Conservation (phyloP, 768 basidiomycete species). For the Sutorius australiensis region DNA sequence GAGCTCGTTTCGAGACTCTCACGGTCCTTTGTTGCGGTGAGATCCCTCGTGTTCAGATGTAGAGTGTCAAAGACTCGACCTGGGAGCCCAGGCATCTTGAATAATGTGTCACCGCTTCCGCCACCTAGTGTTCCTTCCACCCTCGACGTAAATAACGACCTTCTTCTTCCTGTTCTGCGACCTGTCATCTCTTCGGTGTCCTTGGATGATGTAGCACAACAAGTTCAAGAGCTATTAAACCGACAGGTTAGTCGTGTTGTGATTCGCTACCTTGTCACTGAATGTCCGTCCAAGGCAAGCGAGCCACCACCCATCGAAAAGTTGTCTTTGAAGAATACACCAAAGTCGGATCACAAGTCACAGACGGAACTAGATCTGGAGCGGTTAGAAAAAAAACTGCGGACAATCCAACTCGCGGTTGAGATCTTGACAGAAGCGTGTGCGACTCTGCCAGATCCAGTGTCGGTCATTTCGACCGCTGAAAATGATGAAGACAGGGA, state of each 20-base stretch:
- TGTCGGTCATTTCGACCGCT: slow-evolving; percentile 37
- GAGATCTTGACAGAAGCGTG: slow-evolving; percentile 88
- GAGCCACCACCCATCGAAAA: slow-evolving; percentile 51
- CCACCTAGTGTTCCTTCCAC: slow-evolving; percentile 59
- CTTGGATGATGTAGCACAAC: slow-evolving; percentile 45
- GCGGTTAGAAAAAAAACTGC: slow-evolving; percentile 62
- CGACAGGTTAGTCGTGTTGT: slow-evolving; percentile 41
- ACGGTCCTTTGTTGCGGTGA: slow-evolving; percentile 68
- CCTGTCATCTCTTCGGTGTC: slow-evolving; percentile 62
- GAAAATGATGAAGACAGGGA: slow-evolving; percentile 35
- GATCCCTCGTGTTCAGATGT: slow-evolving; percentile 8
- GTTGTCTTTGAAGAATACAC: slow-evolving; percentile 57
- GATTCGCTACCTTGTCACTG: neutral
- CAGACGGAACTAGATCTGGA: slow-evolving; percentile 68
- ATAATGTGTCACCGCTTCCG: slow-evolving; percentile 73
- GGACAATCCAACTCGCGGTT: slow-evolving; percentile 76
- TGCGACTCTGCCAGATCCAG: slow-evolving; percentile 80
- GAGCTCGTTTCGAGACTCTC: slow-evolving; percentile 51
- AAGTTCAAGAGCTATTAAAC: slow-evolving; percentile 49
- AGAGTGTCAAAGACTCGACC: neutral
- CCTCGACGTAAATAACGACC: slow-evolving; percentile 66
- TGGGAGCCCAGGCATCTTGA: slow-evolving; percentile 56
- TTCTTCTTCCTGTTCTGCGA: slow-evolving; percentile 66
- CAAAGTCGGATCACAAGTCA: slow-evolving; percentile 76
- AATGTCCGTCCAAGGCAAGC: slow-evolving; percentile 34